A percentile compares a stretch with the other conserved stretches of the same genome.
Evolutionary conservation across 331 rosid species (phyloP).

Genomic region (Phaseolus coccineus): DNA sequence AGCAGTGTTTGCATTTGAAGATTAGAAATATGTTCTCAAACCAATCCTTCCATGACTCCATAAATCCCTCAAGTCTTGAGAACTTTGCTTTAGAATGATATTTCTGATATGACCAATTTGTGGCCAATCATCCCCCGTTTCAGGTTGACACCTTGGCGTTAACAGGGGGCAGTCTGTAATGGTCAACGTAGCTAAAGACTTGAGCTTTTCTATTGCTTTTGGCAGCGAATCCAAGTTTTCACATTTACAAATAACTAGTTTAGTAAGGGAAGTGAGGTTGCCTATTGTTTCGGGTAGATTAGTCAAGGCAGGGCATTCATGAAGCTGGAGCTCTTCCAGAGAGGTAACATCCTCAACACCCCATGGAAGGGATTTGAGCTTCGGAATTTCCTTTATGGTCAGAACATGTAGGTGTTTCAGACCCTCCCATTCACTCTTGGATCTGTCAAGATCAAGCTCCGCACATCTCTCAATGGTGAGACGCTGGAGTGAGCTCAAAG

Average conservation of each 20-base stretch:
- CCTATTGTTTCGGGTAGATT: constrained; percentile 4
- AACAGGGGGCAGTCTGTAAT: not conserved
- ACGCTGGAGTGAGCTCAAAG: not conserved
- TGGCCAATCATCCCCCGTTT: constrained; percentile 32
- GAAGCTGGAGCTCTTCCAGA: not conserved
- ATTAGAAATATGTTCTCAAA: no score
- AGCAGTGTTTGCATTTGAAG: no score
- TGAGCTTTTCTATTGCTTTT: not conserved
- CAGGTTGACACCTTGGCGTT: no score
- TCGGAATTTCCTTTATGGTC: constrained; percentile 12
- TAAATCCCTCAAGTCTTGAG: not conserved
- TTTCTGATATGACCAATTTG: not conserved
- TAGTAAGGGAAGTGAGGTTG: not conserved
- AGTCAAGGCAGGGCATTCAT: not conserved
- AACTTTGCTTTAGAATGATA: not conserved
- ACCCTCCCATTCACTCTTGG: not conserved
- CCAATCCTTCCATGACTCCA: not conserved
- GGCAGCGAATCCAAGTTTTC: not conserved
- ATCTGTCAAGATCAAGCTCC: constrained; percentile 4
- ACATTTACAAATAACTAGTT: constrained; percentile 6
- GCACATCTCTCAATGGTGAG: constrained; percentile 16
- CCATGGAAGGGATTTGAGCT: constrained; percentile 19
- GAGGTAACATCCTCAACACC: constrained; percentile 10
- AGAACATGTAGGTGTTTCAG: constrained; percentile 20
- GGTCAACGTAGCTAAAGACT: not conserved